Evolutionary conservation across 129 eudicot species (phyloP), one percentile per base, ranked within the genome.

Genomic region (Chrysanthemum seticuspe): DNA sequence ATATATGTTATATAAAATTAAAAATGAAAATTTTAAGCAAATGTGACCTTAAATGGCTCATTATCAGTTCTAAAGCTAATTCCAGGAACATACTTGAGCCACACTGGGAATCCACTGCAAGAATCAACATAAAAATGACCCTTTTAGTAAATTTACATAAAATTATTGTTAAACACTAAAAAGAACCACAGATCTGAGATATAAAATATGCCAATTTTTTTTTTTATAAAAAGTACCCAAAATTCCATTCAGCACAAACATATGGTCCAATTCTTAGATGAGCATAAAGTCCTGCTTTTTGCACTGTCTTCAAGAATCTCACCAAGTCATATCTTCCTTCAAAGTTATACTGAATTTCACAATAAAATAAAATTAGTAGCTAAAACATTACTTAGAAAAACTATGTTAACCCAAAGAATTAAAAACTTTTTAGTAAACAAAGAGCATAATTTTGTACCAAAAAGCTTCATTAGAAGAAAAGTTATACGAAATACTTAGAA

Each of bases 191-290:
- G 76, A 68, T 68, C 79, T 70, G 73, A 55, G 15, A 45, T 51
- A 55, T 53, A 10, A 18, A 67, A 25, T 25, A 25, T 25, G 29
- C 29, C 29, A 27, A 27, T n/a, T n/a, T n/a, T n/a, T n/a, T n/a
- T n/a, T 62, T 62, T 13, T 59, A 56, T 2, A 65, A 18, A 48
- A 14, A 64, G 58, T 88, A 91, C 97, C 97, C 97, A 76, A 86
- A 91, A 45, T 91, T 91, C 97, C 97, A 88, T 54, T 91, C 97
- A 53, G 96, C 97, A 76, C 97, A 91, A 79, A 88, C 88, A 68
- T 78, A 91, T 15, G 97, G 97, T 44, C 97, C 97, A 49, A 91
- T 85, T 25, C 97, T 81, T 16, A 91, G 96, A 78, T 88, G 84
- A 53, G 88, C 89, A 74, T 86, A 91, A 66, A 91, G 96, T 45